Evolutionary conservation across 305 asterid species (phyloP), one percentile per base, ranked within the genome.

Genomic region (Fraxinus sp.): DNA sequence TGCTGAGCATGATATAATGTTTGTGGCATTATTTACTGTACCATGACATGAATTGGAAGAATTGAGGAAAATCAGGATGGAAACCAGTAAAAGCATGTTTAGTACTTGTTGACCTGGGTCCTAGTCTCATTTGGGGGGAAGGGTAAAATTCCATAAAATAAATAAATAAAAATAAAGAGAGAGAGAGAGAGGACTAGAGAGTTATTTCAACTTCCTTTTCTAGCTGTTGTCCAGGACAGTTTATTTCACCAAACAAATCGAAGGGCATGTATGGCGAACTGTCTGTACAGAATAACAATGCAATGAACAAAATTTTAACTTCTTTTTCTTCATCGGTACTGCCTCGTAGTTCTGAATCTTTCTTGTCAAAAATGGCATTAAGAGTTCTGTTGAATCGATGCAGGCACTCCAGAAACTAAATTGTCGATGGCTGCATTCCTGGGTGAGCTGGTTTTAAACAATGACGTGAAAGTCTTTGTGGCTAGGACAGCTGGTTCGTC

Each of bases 371-470:
- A 62, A 62, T 62, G 28, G 33, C 73, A 3, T 64, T n/a, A 22
- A 80, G 30, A 80, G 5, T 77, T 26, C 32, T 36, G 20, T 37
- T 81, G 77, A 16, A 20, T 86, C 57, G 5, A 82, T 89, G 84
- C 95, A 96, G 99, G 98, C 75, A 86, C 98, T 9, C 86, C 92
- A 9, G 99, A 95, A 73, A 92, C 95, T 43, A 93, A 95, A 82
- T 77, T 94, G 82, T 91, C 99, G 30, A 93, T 96, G 99, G 97
- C 99, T 59, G 88, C 91, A 46, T 89, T 89, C 81, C 97, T 96
- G 7, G 99, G 99, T 24, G 99, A 94, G 81, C 86, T 93, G 85
- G 98, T 89, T 57, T 88, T 96, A 18, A 92, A 92, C 90, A 94
- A 89, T 4, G 97, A 94, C 2, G 94, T 92, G 75, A 96, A 94